Evolutionary conservation across 225 moss, liverwort and hornwort species (phyloP), one percentile per base, ranked within the genome.

Genomic region (Pseudoscleropodium purum): DNA sequence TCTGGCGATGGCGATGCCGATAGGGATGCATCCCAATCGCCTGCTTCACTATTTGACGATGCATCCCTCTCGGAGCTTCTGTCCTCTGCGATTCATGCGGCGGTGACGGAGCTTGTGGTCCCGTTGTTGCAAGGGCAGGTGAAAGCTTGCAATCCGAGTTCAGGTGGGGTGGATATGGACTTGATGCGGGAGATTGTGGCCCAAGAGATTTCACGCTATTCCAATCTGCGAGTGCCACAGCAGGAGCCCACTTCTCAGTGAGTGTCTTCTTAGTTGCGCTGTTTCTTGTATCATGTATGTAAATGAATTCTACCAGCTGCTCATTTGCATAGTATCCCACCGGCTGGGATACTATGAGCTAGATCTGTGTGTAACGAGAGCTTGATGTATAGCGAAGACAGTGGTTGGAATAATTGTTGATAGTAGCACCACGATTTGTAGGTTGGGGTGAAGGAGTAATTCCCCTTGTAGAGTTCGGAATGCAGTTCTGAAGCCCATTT

Each of bases 101-200:
- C 95, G 16, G 94, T 98, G 33, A 88, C 94, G 33, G 94, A 96
- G 89, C 90, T 96, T 83, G 95, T 98, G 90, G 91, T 93, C 67
- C 98, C 98, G 24, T 90, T 95, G 76, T 76, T 96, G 56, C 94
- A 95, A 72, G 89, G 90, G 59, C 96, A 95, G 86, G 85, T 79
- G 59, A 86, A 68, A 59, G 41, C 67, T 84, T 54, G 70, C 81
- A 51, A 76, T 47, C 57, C 81, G 37, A 91, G 90, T 79, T 84
- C 93, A 18, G 74, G 57, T 31, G 92, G 87, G 51, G 75, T 98
- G 56, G 93, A 90, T 12, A n/a, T 96, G 89, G 93, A 93, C 60
- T 81, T 95, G 86, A 95, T 98, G 95, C 93, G 94, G 52, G 95
- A 93, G 87, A 91, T 96, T 77, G 94, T 96, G 61, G 95, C 95